Evolutionary conservation across 768 basidiomycete genomes (phyloP).

Genomic region (Leccinum sublutescens): DNA sequence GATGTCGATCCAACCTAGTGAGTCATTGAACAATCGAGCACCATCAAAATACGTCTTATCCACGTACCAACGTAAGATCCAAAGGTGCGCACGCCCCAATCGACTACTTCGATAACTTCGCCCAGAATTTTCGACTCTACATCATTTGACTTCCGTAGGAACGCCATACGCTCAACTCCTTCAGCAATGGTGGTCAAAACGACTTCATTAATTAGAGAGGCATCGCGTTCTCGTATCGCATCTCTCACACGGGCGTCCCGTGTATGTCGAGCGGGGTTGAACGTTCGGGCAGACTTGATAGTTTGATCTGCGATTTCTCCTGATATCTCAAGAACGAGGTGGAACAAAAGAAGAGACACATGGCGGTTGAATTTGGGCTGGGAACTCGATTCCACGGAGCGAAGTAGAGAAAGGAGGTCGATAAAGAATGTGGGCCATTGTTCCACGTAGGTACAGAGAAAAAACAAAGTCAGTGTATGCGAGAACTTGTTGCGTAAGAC

Average conservation of each 20-base stretch:
- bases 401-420: constrained; percentile 73
- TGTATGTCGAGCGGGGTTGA: constrained; percentile 63
- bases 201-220: constrained; percentile 79
- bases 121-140: constrained; percentile 51
- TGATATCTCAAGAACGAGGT: constrained; percentile 90
- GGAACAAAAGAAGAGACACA: constrained; percentile 86
- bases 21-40: neutral
- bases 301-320: constrained; percentile 97
- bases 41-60: neutral
- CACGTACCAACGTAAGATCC: constrained; percentile 91
- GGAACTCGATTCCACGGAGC: constrained; percentile 53
- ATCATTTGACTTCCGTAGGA: constrained; percentile 46
- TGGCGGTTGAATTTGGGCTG: constrained; percentile 73
- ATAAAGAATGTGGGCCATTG: constrained; percentile 87
- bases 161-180: constrained; percentile 55
- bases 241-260: constrained; percentile 87
- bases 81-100: constrained; percentile 91
- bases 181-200: constrained; percentile 82
- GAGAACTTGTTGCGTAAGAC: constrained; percentile 95
- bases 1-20: constrained; percentile 94
- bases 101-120: constrained; percentile 73
- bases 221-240: constrained; percentile 87
- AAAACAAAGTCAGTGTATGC: constrained; percentile 85
- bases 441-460: constrained; percentile 81
- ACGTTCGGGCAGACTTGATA: constrained; percentile 82